Evolutionary conservation across 371 early-diverging fungal genomes (phyloP).

Genomic region (Mortierella sp.): DNA sequence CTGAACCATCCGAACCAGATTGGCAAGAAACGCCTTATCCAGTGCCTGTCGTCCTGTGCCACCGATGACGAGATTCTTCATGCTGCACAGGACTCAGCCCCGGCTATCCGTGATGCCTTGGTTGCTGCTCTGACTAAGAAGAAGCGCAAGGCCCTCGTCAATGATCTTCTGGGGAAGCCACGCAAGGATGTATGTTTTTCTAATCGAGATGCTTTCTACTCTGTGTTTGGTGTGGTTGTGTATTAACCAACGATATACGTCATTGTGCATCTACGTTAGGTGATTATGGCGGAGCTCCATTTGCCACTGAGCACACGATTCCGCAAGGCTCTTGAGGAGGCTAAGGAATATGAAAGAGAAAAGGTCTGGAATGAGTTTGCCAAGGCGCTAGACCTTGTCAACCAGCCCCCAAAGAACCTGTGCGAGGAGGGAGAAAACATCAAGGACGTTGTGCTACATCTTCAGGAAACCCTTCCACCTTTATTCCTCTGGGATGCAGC

Average conservation of each 20-base stretch:
- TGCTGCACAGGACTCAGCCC: slow-evolving; percentile 19
- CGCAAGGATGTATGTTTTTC: slow-evolving; percentile 15
- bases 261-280: not conserved
- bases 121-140: slow-evolving; percentile 19
- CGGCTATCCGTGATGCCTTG: slow-evolving; percentile 33
- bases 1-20: slow-evolving; percentile 36
- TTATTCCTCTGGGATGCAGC: slow-evolving; percentile 22
- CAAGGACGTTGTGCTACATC: slow-evolving; percentile 26
- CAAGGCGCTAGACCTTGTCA: slow-evolving; percentile 14
- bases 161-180: slow-evolving; percentile 36
- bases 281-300: not conserved
- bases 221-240: not conserved
- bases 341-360: slow-evolving; percentile 40
- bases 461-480: slow-evolving; percentile 43
- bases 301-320: slow-evolving; percentile 26
- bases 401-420: slow-evolving; percentile 12
- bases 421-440: slow-evolving; percentile 35
- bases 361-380: slow-evolving; percentile 28
- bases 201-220: not conserved
- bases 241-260: not conserved
- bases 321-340: slow-evolving; percentile 20
- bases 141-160: slow-evolving; percentile 30
- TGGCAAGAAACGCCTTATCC: slow-evolving; percentile 36
- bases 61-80: slow-evolving; percentile 36
- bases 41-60: slow-evolving; percentile 25